Evolutionary conservation across 192 early-diverging fungal genomes (phyloP).

Genomic region (Backusella australiensis): DNA sequence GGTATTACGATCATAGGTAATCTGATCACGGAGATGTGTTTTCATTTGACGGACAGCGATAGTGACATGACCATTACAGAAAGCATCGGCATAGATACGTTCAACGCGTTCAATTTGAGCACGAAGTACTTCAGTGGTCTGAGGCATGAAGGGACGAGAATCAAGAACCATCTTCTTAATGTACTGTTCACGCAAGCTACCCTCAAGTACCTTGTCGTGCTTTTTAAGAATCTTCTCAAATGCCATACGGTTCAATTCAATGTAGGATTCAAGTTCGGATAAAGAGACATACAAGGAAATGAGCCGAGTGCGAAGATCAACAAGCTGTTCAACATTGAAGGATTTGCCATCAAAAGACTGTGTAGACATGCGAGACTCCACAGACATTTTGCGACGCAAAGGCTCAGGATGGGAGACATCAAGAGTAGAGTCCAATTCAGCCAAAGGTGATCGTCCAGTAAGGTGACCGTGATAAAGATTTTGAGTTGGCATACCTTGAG

Average conservation of each 20-base stretch:
- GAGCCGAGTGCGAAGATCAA: conserved; percentile 23
- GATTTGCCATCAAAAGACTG: conserved; percentile 4
- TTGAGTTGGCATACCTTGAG: background rate
- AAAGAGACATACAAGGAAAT: conserved; percentile 52
- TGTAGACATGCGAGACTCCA: conserved; percentile 29
- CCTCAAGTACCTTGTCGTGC: conserved; percentile 85
- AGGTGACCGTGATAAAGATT: background rate
- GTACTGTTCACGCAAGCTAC: conserved; percentile 37
- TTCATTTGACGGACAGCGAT: conserved; percentile 60
- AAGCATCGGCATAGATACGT: conserved; percentile 60
- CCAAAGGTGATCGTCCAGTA: background rate
- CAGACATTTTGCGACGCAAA: conserved; percentile 8
- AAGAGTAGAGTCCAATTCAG: conserved; percentile 5
- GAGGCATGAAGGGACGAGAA: conserved; percentile 52
- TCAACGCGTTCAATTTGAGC: conserved; percentile 53
- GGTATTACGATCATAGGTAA: conserved; percentile 74
- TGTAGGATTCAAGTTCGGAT: conserved; percentile 79
- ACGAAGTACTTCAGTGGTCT: conserved; percentile 48
- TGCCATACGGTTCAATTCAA: conserved; percentile 82
- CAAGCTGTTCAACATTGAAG: conserved; percentile 18
- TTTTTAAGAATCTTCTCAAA: conserved; percentile 94
- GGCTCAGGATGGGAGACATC: background rate
- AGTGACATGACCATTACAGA: conserved; percentile 50
- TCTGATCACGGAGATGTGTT: conserved; percentile 59
- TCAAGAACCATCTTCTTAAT: conserved; percentile 51